Conservation (phyloP, 1,284 basidiomycete species). For the Fomitopsis betulina region DNA sequence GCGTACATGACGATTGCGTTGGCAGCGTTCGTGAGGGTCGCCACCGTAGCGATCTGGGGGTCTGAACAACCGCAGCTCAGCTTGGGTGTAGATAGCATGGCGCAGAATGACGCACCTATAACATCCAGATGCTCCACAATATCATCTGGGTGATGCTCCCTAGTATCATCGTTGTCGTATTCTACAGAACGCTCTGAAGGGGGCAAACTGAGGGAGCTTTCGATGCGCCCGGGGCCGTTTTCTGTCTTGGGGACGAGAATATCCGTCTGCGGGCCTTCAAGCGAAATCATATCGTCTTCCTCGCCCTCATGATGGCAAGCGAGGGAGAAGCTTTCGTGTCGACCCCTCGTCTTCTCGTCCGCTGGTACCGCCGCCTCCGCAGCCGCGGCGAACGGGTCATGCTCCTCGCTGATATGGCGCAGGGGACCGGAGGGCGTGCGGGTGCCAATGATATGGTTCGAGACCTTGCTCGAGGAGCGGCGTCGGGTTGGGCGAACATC, state of each 20-base stretch:
- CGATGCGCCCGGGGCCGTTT: constrained; percentile 33
- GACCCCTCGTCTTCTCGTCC: background rate
- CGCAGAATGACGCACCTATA: constrained; percentile 44
- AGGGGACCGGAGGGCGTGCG: constrained; percentile 1
- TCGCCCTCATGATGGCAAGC: constrained; percentile 6
- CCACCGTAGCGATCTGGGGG: constrained; percentile 66
- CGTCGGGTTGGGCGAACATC: background rate
- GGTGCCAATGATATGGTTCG: constrained; percentile 21
- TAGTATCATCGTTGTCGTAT: constrained; percentile 13
- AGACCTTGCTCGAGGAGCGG: constrained; percentile 23
- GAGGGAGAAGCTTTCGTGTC: background rate
- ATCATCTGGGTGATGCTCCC: constrained; percentile 58
- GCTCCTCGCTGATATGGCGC: constrained; percentile 1
- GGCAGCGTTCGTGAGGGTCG: constrained; percentile 71
- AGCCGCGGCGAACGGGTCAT: constrained; percentile 1
- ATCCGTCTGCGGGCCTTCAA: constrained; percentile 30
- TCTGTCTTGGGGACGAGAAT: constrained; percentile 25
- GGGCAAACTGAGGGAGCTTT: constrained; percentile 39
- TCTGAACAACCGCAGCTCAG: constrained; percentile 37
- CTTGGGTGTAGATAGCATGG: background rate
- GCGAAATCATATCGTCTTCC: constrained; percentile 13
- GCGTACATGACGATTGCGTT: constrained; percentile 68
- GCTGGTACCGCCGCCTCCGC: background rate
- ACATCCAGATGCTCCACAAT: constrained; percentile 77
- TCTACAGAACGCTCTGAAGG: constrained; percentile 12